phyloP scores from a whole-genome alignment of 2,329 filamentous ascomycete species.

The Fonsecaea pugnacius region DNA sequence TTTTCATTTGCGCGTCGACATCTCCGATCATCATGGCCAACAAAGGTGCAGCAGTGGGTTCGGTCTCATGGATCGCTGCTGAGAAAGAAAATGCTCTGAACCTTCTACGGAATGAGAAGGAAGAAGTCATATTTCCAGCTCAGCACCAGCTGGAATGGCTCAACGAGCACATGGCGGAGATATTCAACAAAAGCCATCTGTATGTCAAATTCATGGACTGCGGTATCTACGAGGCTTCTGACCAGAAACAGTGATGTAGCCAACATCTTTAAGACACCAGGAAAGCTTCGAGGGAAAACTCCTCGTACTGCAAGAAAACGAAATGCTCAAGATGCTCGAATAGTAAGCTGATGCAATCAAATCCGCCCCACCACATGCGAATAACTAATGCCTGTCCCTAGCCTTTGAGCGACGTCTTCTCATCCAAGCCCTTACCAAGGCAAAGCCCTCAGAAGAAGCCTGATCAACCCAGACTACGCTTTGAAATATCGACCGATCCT shows the following conservation, averaged over 20 bases:
- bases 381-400: slow-evolving; percentile 37
- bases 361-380: background rate
- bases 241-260: slow-evolving; percentile 72
- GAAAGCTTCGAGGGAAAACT: slow-evolving; percentile 55
- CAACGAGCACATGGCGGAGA: slow-evolving; percentile 96
- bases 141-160: slow-evolving; percentile 97
- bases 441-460: slow-evolving; percentile 42
- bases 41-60: slow-evolving; percentile 68
- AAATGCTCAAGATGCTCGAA: slow-evolving; percentile 48
- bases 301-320: slow-evolving; percentile 52
- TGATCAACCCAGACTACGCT: slow-evolving; percentile 44
- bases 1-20: slow-evolving; percentile 1
- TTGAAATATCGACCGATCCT: slow-evolving; percentile 39
- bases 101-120: slow-evolving; percentile 78
- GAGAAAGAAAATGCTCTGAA: slow-evolving; percentile 79
- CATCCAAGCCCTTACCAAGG: slow-evolving; percentile 44
- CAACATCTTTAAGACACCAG: slow-evolving; percentile 82
- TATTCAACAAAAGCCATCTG: slow-evolving; percentile 86
- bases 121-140: slow-evolving; percentile 91
- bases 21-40: slow-evolving; percentile 36
- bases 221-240: slow-evolving; percentile 15
- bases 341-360: slow-evolving; percentile 43
- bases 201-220: slow-evolving; percentile 56
- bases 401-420: slow-evolving; percentile 56
- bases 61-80: slow-evolving; percentile 79